Base-by-base conservation (phyloP, 2,329 filamentous ascomycete genomes). In the Leptosphaerulina australis region DNA sequence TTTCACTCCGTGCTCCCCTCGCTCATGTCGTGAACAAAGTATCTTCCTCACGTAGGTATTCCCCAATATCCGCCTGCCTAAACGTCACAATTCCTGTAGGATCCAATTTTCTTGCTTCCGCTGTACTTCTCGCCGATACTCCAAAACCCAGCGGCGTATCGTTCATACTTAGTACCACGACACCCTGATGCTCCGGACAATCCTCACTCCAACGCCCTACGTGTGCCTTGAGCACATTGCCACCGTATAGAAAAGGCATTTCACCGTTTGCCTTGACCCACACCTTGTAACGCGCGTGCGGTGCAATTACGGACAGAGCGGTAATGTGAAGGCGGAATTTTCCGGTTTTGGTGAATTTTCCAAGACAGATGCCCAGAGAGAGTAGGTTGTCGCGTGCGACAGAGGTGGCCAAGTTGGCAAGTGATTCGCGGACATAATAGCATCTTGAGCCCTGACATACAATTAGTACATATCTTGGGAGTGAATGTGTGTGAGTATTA, bases 241-340 rank as follows among this genome's bases (percentile, higher is more conserved):
- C 90, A 44, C 94, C 94, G 75, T 97, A 99, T 36, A 99, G 77
- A 73, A 96, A 97, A 1, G 94, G 93, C 91, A 97, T 96, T 68
- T 95, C 92, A 61, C 94, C 94, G 76, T 97, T 97, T 52, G 87
- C 83, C 76, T 95, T 95, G 62, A 99, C 87, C 91, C 92, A 97
- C 63, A 97, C 86, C 84, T 97, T 97, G 78, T 96, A 96, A 52
- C 94, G 82, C 34, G 93, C 93, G 73, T 97, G 91, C 59, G 90
- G 88, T 49, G 92, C 89, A 60, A 99, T 88, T 57, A 97, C 84
- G 57, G 91, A 88, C 50, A 99, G 81, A n/a, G 83, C 89, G 1
- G 93, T 97, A 69, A 97, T 90, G 77, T 97, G 92, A 46, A 99
- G 81, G 44, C 93, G 81, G 79, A 99, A 97, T 75, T 97, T 97